Base-by-base conservation (phyloP, 108 stramenopile genomes). In the Pseudonitzschia multiseries region DNA sequence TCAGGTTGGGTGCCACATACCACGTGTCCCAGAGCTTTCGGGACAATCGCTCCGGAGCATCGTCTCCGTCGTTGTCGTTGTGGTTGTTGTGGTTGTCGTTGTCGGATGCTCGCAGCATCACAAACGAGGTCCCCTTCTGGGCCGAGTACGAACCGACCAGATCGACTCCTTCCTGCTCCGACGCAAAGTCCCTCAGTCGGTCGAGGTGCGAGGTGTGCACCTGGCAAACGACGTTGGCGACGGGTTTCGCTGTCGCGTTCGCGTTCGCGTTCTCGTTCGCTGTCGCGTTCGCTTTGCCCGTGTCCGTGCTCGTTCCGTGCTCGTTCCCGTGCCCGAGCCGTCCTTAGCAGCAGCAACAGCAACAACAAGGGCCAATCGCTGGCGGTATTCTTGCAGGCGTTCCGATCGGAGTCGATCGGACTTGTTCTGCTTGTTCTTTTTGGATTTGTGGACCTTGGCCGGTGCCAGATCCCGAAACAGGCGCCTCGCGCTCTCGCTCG, bases 181-280 rank as follows among this genome's bases (percentile, higher is more conserved):
- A 20, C 22, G 79, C 43, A 66, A 70, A 81, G 15, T 75, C 78
- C 15, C 42, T 36, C 53, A 86, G 61, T 53, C 87, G 73, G 52
- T 79, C 72, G 0, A 77, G 48, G 53, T 88, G 87, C 6, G 84
- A 85, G 15, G 66, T 74, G 40, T 82, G 69, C 48, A 82, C 67
- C 53, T 86, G 83, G 26, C 81, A 65, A 8, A 88, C 63, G 15
- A 81, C 26, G 57, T 85, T 87, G 18, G 80, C 61, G 17, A 0
- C 26, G 10, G 27, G n/a, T n/a, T n/a, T n/a, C n/a, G n/a, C n/a
- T n/a, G n/a, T n/a, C n/a, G n/a, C n/a, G n/a, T n/a, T n/a, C n/a
- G n/a, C n/a, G n/a, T n/a, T n/a, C n/a, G n/a, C n/a, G n/a, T n/a
- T n/a, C n/a, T n/a, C n/a, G n/a, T n/a, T n/a, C n/a, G n/a, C n/a